phyloP scores from a whole-genome alignment of 106 monocot species.

The Platanthera zijinensis region DNA sequence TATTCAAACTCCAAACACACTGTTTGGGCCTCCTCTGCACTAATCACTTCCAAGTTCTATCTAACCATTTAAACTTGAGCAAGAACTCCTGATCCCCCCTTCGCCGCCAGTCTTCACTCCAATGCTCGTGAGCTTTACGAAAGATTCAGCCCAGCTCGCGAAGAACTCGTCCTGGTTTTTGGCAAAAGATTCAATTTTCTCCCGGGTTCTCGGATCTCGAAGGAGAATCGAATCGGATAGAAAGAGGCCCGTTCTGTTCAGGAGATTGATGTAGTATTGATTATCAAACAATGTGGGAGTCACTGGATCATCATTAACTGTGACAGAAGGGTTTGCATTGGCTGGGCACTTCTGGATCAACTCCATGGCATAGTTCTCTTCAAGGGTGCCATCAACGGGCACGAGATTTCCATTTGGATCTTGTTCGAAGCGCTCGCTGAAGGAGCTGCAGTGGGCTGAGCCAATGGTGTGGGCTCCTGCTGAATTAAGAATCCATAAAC shows the following conservation, averaged over 20 bases:
- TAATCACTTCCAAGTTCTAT: no score
- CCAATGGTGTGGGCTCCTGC: conserved; percentile 23
- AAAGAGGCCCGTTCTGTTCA: conserved; percentile 11
- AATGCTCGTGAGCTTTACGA: conserved; percentile 41
- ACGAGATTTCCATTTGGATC: conserved; percentile 8
- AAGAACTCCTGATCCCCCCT: conserved; percentile 44
- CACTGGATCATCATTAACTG: conserved; percentile 15
- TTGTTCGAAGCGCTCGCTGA: conserved; percentile 16
- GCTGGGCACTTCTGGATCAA: conserved; percentile 14
- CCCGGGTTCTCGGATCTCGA: not conserved
- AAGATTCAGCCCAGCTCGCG: conserved; percentile 54
- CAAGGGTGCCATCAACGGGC: conserved; percentile 4
- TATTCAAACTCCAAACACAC: no score
- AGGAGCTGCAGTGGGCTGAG: conserved; percentile 14
- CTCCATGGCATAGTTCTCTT: conserved; percentile 10
- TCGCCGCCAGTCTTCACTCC: conserved; percentile 59
- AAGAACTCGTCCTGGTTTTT: conserved; percentile 48
- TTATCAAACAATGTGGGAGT: conserved; percentile 13
- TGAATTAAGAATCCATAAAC: no score
- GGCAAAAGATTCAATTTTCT: conserved; percentile 21
- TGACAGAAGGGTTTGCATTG: conserved; percentile 4
- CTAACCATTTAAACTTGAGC: not conserved
- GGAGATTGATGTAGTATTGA: conserved; percentile 12
- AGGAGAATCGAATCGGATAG: conserved; percentile 15
- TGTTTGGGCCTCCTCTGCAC: no score